These are phyloP conservation scores for Tremella mesenterica DNA, from an alignment of 768 basidiomycete species.

Conservation along the genomic window DNA sequence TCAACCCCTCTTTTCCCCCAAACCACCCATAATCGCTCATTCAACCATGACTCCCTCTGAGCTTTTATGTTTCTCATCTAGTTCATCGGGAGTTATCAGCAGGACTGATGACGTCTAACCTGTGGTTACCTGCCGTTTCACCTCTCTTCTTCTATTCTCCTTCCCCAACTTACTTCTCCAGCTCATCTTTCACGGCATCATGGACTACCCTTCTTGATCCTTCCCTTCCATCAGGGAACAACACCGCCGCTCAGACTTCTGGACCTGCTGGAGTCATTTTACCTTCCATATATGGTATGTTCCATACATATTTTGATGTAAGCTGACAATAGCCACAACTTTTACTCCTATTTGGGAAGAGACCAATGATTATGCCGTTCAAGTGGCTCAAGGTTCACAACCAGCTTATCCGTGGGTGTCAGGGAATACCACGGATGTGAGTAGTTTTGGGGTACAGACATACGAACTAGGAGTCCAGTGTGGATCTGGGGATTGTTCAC, in stretches of 20 bases:
- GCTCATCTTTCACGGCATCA: neutral
- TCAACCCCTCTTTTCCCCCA: too few species aligned
- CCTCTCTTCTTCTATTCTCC: constrained; percentile 2
- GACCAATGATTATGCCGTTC: neutral
- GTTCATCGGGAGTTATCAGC: too few species aligned
- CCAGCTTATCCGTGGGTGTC: neutral
- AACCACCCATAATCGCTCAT: too few species aligned
- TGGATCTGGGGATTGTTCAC: neutral
- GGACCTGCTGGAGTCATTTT: neutral
- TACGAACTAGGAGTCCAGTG: neutral
- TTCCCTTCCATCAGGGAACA: neutral
- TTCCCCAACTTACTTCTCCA: neutral
- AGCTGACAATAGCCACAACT: neutral
- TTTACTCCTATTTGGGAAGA: neutral
- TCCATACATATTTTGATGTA: neutral
- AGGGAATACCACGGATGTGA: neutral
- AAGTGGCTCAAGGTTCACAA: neutral
- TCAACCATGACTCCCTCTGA: too few species aligned
- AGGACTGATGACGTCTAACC: neutral
- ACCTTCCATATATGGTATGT: neutral
- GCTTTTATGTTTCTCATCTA: too few species aligned
- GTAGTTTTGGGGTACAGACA: neutral
- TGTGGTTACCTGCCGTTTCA: neutral
- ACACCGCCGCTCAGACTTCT: neutral
- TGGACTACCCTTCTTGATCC: neutral